Percentiles rank a stretch among this genome's conserved stretches.
These are phyloP conservation scores for Elaphomyces granulatus DNA, from an alignment of 495 filamentous ascomycete species.

Conservation along the genomic window DNA sequence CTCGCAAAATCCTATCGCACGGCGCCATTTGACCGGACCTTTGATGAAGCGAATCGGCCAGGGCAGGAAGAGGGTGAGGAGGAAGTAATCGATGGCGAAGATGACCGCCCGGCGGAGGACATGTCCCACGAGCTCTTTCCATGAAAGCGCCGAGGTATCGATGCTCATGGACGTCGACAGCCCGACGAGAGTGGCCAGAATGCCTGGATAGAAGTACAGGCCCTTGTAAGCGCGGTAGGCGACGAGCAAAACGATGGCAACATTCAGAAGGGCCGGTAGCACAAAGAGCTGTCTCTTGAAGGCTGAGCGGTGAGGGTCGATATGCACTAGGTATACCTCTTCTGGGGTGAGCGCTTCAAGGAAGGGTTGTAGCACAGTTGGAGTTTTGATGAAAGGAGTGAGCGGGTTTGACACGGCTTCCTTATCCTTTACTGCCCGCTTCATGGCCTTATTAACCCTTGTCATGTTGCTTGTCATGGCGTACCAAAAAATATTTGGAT, in stretches of 20 bases:
- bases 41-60: constrained; percentile 65
- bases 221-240: constrained; percentile 45
- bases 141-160: constrained; percentile 35
- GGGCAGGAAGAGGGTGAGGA: constrained; percentile 50
- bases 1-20: constrained; percentile 50
- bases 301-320: constrained; percentile 47
- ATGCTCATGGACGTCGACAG: constrained; percentile 43
- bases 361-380: constrained; percentile 44
- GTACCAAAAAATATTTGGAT: no score
- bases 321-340: constrained; percentile 65
- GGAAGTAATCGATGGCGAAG: constrained; percentile 56
- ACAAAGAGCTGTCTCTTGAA: constrained; percentile 67
- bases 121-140: constrained; percentile 32
- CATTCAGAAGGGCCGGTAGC: constrained; percentile 57
- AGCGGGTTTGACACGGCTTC: constrained; percentile 15
- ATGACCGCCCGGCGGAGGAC: constrained; percentile 39
- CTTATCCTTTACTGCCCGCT: constrained; percentile 12
- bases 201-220: constrained; percentile 48
- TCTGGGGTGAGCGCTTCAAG: constrained; percentile 41
- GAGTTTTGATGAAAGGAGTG: constrained; percentile 48
- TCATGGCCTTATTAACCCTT: constrained; percentile 30
- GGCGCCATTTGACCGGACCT: constrained; percentile 53
- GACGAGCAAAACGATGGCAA: constrained; percentile 42
- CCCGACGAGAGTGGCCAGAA: constrained; percentile 47
- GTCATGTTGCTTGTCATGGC: no score